phyloP scores from a whole-genome alignment of 2,329 filamentous ascomycete species.

The Elsinoe ampelina region DNA sequence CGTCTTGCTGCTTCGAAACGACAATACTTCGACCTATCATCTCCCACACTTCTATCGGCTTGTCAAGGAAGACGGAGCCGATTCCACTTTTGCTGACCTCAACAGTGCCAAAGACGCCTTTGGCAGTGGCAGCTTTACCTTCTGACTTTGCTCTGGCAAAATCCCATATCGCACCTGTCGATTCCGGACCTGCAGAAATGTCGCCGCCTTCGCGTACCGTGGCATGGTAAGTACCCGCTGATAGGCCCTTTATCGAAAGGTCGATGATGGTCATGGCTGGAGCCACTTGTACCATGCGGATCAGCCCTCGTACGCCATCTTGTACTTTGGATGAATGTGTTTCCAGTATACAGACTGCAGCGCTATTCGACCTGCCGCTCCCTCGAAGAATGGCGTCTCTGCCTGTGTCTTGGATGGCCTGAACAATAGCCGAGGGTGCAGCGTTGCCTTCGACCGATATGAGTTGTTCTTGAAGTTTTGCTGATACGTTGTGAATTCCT shows the following conservation, averaged over 20 bases:
- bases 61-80: conserved; percentile 72
- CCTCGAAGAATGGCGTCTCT: conserved; percentile 90
- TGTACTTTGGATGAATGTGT: conserved; percentile 55
- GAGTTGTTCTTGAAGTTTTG: conserved; percentile 71
- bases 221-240: conserved; percentile 71
- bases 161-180: conserved; percentile 76
- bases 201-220: conserved; percentile 80
- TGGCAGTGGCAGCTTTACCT: conserved; percentile 38
- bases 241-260: conserved; percentile 72
- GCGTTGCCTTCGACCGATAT: conserved; percentile 82
- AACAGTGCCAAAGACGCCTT: conserved; percentile 64
- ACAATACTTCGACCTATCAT: conserved; percentile 90
- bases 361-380: conserved; percentile 78
- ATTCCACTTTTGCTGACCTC: conserved; percentile 66
- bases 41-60: conserved; percentile 83
- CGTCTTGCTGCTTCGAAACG: conserved; percentile 59
- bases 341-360: conserved; percentile 92
- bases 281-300: conserved; percentile 86
- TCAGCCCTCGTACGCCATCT: conserved; percentile 72
- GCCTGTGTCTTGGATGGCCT: conserved; percentile 79
- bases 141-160: conserved; percentile 37
- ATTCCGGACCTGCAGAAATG: conserved; percentile 72
- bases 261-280: conserved; percentile 74
- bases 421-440: conserved; percentile 79
- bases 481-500: conserved; percentile 77